Evolutionary conservation across 2,329 filamentous ascomycete genomes (phyloP).

Genomic region (Fusarium dimerum): DNA sequence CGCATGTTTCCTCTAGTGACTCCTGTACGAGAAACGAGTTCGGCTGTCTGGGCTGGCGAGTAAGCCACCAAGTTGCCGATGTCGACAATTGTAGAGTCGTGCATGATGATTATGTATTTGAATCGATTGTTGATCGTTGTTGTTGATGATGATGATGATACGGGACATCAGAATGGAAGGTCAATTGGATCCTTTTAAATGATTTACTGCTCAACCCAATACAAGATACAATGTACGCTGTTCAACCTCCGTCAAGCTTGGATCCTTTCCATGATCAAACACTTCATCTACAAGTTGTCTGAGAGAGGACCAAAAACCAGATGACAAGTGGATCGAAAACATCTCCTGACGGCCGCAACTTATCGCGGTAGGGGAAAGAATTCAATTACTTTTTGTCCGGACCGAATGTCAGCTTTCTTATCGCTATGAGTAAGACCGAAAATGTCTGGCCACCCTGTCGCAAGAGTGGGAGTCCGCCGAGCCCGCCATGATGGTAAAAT

Average conservation of each 20-base stretch:
- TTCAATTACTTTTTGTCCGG: neutral
- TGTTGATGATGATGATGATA: neutral
- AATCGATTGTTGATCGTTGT: neutral
- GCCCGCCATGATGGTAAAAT: too few species aligned
- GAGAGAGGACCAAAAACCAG: neutral
- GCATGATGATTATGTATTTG: conserved; percentile 9
- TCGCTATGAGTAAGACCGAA: neutral
- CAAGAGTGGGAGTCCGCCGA: too few species aligned
- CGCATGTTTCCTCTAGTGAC: conserved; percentile 20
- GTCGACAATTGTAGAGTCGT: conserved; percentile 16
- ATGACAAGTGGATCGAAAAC: neutral
- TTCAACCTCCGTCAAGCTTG: neutral
- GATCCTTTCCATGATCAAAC: neutral
- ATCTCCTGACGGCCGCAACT: neutral
- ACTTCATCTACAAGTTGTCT: too few species aligned
- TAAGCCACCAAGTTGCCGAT: conserved; percentile 20
- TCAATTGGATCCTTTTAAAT: neutral
- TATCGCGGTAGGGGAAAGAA: neutral
- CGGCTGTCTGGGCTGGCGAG: conserved; percentile 22
- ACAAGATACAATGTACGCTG: neutral
- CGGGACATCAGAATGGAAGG: too few species aligned
- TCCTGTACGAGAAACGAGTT: conserved; percentile 22
- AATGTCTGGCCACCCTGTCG: neutral
- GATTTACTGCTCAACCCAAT: neutral
- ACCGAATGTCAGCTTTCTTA: neutral